phyloP scores from a whole-genome alignment of 2,329 filamentous ascomycete genomes.

The Trichoderma sp. region DNA sequence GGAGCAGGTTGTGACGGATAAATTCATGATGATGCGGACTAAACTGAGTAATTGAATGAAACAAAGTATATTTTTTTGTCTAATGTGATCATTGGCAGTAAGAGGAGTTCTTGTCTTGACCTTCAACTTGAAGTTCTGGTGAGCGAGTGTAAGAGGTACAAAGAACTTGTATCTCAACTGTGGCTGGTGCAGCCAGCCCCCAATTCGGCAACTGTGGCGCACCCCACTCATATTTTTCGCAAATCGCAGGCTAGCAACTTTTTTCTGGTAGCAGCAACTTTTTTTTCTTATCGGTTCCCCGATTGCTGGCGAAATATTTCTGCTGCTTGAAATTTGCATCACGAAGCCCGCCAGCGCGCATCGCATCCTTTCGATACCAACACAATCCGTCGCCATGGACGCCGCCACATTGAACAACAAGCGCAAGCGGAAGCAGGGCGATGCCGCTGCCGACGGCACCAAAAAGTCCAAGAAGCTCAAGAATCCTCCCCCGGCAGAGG shows the following conservation, averaged over 20 bases:
- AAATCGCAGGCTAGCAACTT: slow-evolving; percentile 26
- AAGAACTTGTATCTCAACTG: slow-evolving; percentile 4
- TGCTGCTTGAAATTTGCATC: slow-evolving; percentile 19
- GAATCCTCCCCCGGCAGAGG: slow-evolving; percentile 40
- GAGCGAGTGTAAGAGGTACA: not conserved
- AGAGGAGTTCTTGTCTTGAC: not conserved
- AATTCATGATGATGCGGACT: not conserved
- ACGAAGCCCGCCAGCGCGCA: not conserved
- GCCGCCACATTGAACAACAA: slow-evolving; percentile 47
- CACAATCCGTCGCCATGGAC: slow-evolving; percentile 38
- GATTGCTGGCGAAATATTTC: slow-evolving; percentile 29
- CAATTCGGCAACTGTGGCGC: slow-evolving; percentile 29
- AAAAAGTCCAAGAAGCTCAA: slow-evolving; percentile 44
- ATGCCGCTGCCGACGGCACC: slow-evolving; percentile 36
- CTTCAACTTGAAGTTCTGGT: not conserved
- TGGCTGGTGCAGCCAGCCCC: slow-evolving; percentile 26
- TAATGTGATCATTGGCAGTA: not conserved
- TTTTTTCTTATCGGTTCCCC: slow-evolving; percentile 32
- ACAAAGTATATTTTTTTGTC: not conserved
- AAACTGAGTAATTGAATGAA: not conserved
- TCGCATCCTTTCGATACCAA: not conserved
- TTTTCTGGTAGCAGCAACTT: not conserved
- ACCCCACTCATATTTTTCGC: slow-evolving; percentile 19
- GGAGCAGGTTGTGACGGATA: slow-evolving; percentile 47
- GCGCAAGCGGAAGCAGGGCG: slow-evolving; percentile 46